Evolutionary conservation across 192 early-diverging fungal genomes (phyloP).

Genomic region (Coemansia sp.): DNA sequence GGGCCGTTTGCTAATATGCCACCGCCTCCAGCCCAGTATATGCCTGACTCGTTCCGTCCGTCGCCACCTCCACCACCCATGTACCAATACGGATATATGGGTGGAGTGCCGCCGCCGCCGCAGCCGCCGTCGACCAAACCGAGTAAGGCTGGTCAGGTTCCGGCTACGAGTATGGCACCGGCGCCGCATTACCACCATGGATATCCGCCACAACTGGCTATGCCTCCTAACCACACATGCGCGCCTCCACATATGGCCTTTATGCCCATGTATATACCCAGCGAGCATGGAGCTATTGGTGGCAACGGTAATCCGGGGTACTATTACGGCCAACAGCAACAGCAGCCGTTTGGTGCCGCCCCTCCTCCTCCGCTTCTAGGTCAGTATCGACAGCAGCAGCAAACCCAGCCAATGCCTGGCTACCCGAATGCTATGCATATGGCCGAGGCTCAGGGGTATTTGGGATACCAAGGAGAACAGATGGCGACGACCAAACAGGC

Average conservation of each 20-base stretch:
- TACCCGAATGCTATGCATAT: neutral
- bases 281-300: neutral
- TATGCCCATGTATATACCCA: constrained; percentile 26
- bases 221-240: neutral
- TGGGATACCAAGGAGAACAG: neutral
- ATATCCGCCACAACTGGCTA: constrained; percentile 7
- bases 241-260: constrained; percentile 18
- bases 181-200: constrained; percentile 6
- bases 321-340: constrained; percentile 13
- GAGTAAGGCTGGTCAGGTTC: neutral
- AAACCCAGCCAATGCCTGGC: constrained; percentile 1
- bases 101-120: neutral
- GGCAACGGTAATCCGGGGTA: constrained; percentile 4
- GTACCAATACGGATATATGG: constrained; percentile 1
- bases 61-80: neutral
- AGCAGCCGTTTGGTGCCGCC: neutral
- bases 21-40: neutral
- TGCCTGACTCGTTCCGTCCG: constrained; percentile 4
- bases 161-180: neutral
- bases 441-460: neutral
- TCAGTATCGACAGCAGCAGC: constrained; percentile 17
- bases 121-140: neutral
- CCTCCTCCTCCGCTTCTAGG: neutral
- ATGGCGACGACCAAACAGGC: neutral
- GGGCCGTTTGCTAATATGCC: neutral